These are phyloP conservation scores for Phytophthora sp. DNA, from an alignment of 352 stramenopile species.

Conservation along the genomic window DNA sequence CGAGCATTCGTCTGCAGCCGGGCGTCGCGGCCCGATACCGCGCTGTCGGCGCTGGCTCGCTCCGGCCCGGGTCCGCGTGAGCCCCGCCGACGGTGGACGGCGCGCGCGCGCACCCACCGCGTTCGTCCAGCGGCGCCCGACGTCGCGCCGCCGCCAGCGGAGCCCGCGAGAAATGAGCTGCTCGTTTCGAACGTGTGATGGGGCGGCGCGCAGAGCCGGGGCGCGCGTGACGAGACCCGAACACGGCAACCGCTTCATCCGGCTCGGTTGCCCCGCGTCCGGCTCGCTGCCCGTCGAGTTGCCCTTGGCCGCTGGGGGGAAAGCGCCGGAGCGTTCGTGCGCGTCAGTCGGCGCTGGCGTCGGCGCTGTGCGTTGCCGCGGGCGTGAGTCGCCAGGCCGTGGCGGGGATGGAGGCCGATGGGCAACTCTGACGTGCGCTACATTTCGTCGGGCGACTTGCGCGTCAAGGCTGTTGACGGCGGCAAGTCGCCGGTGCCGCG, in stretches of 20 bases:
- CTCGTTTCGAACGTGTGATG: conserved; percentile 6
- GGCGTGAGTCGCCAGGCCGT: no score
- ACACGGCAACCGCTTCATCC: background rate
- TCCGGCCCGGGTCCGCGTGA: background rate
- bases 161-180: background rate
- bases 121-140: no score
- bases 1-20: conserved; percentile 13
- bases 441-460: no score
- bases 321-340: no score
- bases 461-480: no score
- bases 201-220: conserved; percentile 1
- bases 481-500: no score
- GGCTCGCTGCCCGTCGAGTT: background rate
- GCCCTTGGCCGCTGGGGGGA: no score
- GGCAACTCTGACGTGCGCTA: no score
- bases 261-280: background rate
- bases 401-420: no score
- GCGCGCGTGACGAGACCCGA: conserved; percentile 4
- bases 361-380: no score
- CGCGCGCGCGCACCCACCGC: no score
- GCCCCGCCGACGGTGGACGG: background rate
- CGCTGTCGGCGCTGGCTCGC: background rate
- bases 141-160: background rate
- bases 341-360: no score
- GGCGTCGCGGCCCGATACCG: background rate